A percentile compares a stretch with the other conserved stretches of the same genome.
phyloP scores from a whole-genome alignment of 805 yeast genomes.

The Saccharomycopsis fibuligera region DNA sequence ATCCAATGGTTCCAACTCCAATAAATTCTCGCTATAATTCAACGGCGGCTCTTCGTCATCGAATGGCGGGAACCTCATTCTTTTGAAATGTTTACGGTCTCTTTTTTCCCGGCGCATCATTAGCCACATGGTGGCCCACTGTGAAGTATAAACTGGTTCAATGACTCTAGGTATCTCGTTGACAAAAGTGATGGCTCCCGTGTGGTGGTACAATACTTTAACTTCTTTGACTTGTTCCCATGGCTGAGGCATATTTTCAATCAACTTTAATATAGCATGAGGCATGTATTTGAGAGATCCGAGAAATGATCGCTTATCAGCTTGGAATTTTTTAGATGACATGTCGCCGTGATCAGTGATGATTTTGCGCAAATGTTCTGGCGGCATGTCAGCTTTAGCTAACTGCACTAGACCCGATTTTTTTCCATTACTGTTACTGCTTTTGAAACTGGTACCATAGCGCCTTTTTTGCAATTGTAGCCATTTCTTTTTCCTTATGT shows the following conservation, averaged over 20 bases:
- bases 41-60: slow-evolving; percentile 97
- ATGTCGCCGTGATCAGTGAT: slow-evolving; percentile 80
- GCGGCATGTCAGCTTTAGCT: slow-evolving; percentile 79
- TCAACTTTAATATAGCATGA: slow-evolving; percentile 80
- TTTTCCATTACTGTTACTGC: too few species aligned
- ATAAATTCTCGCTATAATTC: slow-evolving; percentile 73
- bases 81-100: slow-evolving; percentile 80
- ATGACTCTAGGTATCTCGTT: slow-evolving; percentile 88
- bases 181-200: slow-evolving; percentile 94
- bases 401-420: slow-evolving; percentile 47
- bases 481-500: slow-evolving; percentile 52
- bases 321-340: slow-evolving; percentile 68
- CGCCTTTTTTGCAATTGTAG: slow-evolving; percentile 53
- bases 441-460: slow-evolving; percentile 33
- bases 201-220: slow-evolving; percentile 76
- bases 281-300: slow-evolving; percentile 95
- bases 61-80: slow-evolving; percentile 92
- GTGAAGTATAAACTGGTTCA: slow-evolving; percentile 86
- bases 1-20: slow-evolving; percentile 66
- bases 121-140: slow-evolving; percentile 92
- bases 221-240: slow-evolving; percentile 91
- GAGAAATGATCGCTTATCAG: slow-evolving; percentile 79
- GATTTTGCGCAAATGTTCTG: slow-evolving; percentile 84
- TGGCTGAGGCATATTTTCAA: slow-evolving; percentile 98
- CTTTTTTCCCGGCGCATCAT: slow-evolving; percentile 92